Conservation (phyloP, 1,284 basidiomycete genomes). For the Xanthoconium separans region DNA sequence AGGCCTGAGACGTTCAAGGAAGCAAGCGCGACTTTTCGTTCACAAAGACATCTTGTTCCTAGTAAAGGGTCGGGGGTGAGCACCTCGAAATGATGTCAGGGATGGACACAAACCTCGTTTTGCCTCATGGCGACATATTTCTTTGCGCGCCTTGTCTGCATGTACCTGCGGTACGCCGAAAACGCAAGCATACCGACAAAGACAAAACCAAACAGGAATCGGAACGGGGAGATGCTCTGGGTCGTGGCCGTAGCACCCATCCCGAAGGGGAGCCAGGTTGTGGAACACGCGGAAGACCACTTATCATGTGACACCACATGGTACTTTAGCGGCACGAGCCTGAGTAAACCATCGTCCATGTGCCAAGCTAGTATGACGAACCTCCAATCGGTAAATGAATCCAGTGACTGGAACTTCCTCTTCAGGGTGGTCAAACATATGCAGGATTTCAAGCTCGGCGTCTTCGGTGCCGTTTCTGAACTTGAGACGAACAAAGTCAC, state of each 20-base stretch:
- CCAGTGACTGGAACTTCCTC: slow-evolving; percentile 66
- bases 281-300: slow-evolving; percentile 60
- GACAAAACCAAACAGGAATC: slow-evolving; percentile 40
- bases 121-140: background rate
- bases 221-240: slow-evolving; percentile 23
- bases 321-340: slow-evolving; percentile 37
- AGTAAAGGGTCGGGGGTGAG: background rate
- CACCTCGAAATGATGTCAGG: background rate
- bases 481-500: slow-evolving; percentile 77
- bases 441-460: slow-evolving; percentile 51
- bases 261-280: slow-evolving; percentile 35
- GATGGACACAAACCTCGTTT: slow-evolving; percentile 14
- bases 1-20: no score
- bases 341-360: background rate
- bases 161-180: slow-evolving; percentile 15
- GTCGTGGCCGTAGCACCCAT: slow-evolving; percentile 26
- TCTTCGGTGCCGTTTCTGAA: slow-evolving; percentile 80
- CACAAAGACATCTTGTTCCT: slow-evolving; percentile 13
- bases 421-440: slow-evolving; percentile 65
- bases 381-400: slow-evolving; percentile 75
- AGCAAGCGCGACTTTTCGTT: slow-evolving; percentile 29
- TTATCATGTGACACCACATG: slow-evolving; percentile 61
- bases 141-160: slow-evolving; percentile 7
- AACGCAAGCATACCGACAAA: slow-evolving; percentile 39
- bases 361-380: slow-evolving; percentile 26